Percentiles rank a stretch among this genome's conserved stretches.
Conservation (phyloP, 768 basidiomycete species). For the Lenzites betulinus region DNA sequence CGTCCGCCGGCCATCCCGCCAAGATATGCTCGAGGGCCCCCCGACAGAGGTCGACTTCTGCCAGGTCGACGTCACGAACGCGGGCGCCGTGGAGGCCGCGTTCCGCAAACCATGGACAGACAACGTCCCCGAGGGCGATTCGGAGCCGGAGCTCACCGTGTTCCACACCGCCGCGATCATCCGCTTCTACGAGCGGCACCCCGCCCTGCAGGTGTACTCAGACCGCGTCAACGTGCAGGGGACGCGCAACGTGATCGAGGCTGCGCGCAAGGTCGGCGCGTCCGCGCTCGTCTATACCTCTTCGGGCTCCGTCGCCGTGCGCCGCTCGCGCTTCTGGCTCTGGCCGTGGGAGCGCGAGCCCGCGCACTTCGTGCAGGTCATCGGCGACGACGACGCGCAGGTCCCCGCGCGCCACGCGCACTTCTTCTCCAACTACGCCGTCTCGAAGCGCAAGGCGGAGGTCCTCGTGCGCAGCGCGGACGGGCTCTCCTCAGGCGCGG, state of each 20-base stretch:
- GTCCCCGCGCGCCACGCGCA: slow-evolving; percentile 57
- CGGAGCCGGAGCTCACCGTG: slow-evolving; percentile 53
- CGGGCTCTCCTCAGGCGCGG: slow-evolving; percentile 32
- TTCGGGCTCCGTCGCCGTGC: slow-evolving; percentile 65
- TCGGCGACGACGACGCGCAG: slow-evolving; percentile 60
- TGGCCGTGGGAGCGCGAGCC: slow-evolving; percentile 78
- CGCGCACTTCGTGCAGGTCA: slow-evolving; percentile 56
- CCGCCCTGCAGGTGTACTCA: slow-evolving; percentile 53
- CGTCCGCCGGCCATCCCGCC: slow-evolving; percentile 58
- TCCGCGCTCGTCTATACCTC: slow-evolving; percentile 69
- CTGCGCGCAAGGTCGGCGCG: slow-evolving; percentile 56
- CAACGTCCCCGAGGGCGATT: slow-evolving; percentile 22
- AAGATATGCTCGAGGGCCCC: slow-evolving; percentile 56
- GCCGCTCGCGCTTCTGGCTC: slow-evolving; percentile 59
- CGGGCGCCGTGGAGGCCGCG: slow-evolving; percentile 53
- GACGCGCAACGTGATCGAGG: slow-evolving; percentile 65
- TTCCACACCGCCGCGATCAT: slow-evolving; percentile 81
- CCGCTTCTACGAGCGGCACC: slow-evolving; percentile 71
- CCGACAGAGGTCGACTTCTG: slow-evolving; percentile 57
- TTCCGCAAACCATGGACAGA: slow-evolving; percentile 66
- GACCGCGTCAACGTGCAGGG: slow-evolving; percentile 65
- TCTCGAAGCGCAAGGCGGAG: slow-evolving; percentile 64
- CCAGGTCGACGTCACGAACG: slow-evolving; percentile 59
- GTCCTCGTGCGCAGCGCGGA: slow-evolving; percentile 45
- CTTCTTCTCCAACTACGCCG: slow-evolving; percentile 81